A percentile compares a stretch with the other conserved stretches of the same genome.
Conservation (phyloP, 2,329 filamentous ascomycete species). For the Phialophora expanda region DNA sequence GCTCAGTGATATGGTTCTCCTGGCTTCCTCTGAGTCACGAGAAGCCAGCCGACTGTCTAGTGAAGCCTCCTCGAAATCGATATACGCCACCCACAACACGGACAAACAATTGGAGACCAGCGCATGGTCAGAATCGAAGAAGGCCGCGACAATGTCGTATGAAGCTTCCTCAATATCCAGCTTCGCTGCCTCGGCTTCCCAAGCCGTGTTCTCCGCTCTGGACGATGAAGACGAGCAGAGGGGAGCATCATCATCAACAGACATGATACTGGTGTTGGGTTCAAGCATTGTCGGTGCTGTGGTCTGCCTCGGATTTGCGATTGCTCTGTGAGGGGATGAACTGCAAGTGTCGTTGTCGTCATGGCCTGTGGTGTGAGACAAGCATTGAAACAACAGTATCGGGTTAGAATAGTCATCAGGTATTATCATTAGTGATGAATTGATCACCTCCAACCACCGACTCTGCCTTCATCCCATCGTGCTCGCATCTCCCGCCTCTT, state of each 20-base stretch:
- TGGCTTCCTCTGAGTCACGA: conserved; percentile 10
- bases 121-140: conserved; percentile 6
- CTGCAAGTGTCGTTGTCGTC: not conserved
- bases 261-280: conserved; percentile 10
- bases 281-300: conserved; percentile 20
- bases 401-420: conserved; percentile 14
- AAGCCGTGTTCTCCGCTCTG: not conserved
- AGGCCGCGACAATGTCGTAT: conserved; percentile 6
- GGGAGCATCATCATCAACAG: not conserved
- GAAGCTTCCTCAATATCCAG: conserved; percentile 1
- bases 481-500: conserved; percentile 84
- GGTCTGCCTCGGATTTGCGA: conserved; percentile 20
- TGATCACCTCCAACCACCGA: conserved; percentile 85
- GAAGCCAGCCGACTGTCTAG: conserved; percentile 17
- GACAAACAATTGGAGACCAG: conserved; percentile 12
- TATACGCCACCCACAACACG: conserved; percentile 1
- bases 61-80: conserved; percentile 14
- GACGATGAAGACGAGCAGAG: conserved; percentile 1
- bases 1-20: not conserved
- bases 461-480: conserved; percentile 93
- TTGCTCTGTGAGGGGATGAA: conserved; percentile 10
- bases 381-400: not conserved
- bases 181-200: conserved; percentile 19
- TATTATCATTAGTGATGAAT: conserved; percentile 22
- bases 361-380: not conserved